Conservation (phyloP, 768 basidiomycete species). For the Naganishia kalamii region DNA sequence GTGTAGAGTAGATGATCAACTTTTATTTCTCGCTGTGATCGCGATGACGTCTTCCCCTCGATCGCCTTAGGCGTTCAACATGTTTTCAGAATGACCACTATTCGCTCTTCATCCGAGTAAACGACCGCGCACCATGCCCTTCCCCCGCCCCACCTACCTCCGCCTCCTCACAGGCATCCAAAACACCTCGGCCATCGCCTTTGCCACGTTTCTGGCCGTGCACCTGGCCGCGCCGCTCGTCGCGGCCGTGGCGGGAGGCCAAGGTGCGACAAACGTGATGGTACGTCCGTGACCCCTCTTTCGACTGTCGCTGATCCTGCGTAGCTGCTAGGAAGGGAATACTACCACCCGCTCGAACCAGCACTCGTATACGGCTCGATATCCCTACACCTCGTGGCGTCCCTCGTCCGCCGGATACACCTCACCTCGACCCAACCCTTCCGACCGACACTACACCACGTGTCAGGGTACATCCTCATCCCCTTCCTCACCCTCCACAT, state of each 20-base stretch:
- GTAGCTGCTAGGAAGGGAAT: conserved; percentile 74
- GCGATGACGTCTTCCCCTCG: not conserved
- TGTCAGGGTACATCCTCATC: conserved; percentile 60
- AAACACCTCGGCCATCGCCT: conserved; percentile 68
- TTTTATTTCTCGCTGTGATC: no score
- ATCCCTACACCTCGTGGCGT: conserved; percentile 58
- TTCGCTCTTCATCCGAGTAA: not conserved
- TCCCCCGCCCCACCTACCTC: conserved; percentile 24
- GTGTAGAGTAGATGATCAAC: no score
- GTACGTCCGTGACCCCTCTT: conserved; percentile 49
- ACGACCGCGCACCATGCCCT: not conserved
- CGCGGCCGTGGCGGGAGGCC: conserved; percentile 66
- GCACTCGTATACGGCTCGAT: conserved; percentile 65
- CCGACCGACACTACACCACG: conserved; percentile 39
- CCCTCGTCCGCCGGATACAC: conserved; percentile 55
- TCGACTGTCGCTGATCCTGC: not conserved
- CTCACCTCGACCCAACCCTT: conserved; percentile 1
- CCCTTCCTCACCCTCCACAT: conserved; percentile 62
- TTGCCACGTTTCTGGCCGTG: conserved; percentile 67
- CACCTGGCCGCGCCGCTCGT: conserved; percentile 69
- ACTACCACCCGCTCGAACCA: conserved; percentile 71
- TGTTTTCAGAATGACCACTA: not conserved
- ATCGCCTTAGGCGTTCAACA: not conserved
- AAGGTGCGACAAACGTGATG: conserved; percentile 65
- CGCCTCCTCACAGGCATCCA: conserved; percentile 55